Base-by-base conservation (phyloP, 192 early-diverging fungal genomes). In the Linnemannia elongata region DNA sequence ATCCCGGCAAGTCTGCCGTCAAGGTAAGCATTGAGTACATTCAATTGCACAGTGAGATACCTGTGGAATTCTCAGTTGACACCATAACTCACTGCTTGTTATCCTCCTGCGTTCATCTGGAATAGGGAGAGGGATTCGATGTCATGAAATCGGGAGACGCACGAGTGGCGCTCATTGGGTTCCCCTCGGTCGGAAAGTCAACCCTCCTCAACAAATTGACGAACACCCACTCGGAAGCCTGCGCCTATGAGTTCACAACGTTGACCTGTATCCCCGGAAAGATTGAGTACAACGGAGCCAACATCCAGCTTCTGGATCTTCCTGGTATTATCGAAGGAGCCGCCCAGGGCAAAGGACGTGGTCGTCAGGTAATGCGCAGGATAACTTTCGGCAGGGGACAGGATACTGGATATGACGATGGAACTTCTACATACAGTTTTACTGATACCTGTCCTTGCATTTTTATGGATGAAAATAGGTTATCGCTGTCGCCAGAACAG, bases 151-250 rank as follows among this genome's bases (percentile, higher is more conserved):
- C 94, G 35, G 99, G 99, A 3, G 99, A 99, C 87, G 99, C 97
- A 22, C 93, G 98, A 66, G 97, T 99, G 72, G 97, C 95, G 3
- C 91, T 99, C 75, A 96, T 99, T 78, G 97, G 98, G 63, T 99
- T 99, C 79, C 99, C 99, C n/a, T 98, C 97, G 10, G 99, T 99
- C 18, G 99, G 99, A 74, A 99, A 99, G 88, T 98, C 97, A n/a
- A 99, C 99, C 5, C 90, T 99, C 75, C 91, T 99, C 18, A 95
- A 93, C 83, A 98, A 96, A 78, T 88, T 97, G 35, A 99, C 99
- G 12, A 95, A 97, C 52, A 98, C 97, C 7, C 94, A 97, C 80
- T 97, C 97, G 10, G 97, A 95, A 74, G 96, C 94, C 55, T 96
- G 94, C 75, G 93, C 92, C 74, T 96, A 98, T 74, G 98, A 99